Evolutionary conservation across 768 basidiomycete species (phyloP), one percentile per base, ranked within the genome.

Genomic region (Thelephora aurantiotincta): DNA sequence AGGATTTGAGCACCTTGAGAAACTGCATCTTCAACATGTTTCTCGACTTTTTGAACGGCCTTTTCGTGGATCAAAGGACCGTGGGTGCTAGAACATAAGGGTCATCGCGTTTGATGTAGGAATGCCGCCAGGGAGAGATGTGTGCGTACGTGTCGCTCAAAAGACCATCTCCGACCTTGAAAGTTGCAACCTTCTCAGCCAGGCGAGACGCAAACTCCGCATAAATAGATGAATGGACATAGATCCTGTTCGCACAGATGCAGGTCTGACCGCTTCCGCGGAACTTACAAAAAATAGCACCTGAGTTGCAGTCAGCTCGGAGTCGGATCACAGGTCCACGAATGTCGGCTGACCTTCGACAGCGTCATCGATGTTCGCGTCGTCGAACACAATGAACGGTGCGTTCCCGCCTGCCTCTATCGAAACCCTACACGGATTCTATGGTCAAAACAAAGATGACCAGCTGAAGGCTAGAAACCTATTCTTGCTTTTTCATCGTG

Each of bases 371-470:
- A 99, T 73, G 60, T 98, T 82, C 0, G 92, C 94, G 58, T 98
- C 96, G 52, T 91, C 86, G 60, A 99, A 98, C 6, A 99, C 86
- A 55, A 98, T 96, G 63, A 99, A 92, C 0, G 94, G 86, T 0
- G 93, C 80, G 54, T 98, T 98, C 23, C 96, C 94, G 12, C 92
- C 90, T 23, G 91, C 86, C 65, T 94, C 91, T 34, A 91, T 63
- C 1, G 89, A 89, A 9, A 79, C 60, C 52, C 78, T 69, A 53
- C 37, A 26, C 12, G 5, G 41, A 35, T 42, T 9, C 19, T 7
- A 5, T 2, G 26, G 34, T 12, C 16, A 14, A 11, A 22, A 46
- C 37, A 41, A n/a, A n/a, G n/a, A n/a, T 26, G 11, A 19, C 42
- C 33, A 18, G 22, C 30, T 5, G 5, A 5, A 9, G 44, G 16